These are phyloP conservation scores for Tolypocladium ophioglossoides DNA, from an alignment of 2,329 filamentous ascomycete species.

Conservation along the genomic window DNA sequence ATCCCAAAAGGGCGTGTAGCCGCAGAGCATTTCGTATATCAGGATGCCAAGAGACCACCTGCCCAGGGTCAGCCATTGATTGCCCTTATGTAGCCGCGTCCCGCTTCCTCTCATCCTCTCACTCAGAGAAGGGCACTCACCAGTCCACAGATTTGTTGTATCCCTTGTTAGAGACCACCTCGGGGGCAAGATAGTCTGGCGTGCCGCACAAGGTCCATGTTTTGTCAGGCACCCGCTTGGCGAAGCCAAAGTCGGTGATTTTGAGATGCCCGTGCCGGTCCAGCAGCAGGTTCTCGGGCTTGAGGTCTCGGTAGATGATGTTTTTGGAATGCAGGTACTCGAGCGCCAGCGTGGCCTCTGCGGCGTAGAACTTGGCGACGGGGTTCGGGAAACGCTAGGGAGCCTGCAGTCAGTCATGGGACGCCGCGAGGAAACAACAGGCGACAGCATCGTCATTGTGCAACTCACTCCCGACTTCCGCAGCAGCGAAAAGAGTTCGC, in stretches of 20 bases:
- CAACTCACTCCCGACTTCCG: constrained; percentile 75
- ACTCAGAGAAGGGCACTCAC: constrained; percentile 43
- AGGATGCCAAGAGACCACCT: constrained; percentile 98
- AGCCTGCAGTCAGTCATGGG: background rate
- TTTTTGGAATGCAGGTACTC: constrained; percentile 92
- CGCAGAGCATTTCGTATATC: constrained; percentile 99
- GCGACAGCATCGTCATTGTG: background rate
- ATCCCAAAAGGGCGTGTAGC: constrained; percentile 99
- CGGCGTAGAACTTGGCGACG: constrained; percentile 97
- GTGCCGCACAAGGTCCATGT: constrained; percentile 98
- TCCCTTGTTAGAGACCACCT: constrained; percentile 97
- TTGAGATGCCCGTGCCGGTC: constrained; percentile 92
- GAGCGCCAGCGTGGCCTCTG: constrained; percentile 88
- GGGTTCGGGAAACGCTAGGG: constrained; percentile 99
- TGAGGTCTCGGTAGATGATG: constrained; percentile 96
- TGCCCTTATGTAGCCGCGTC: background rate
- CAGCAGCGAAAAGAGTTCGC: constrained; percentile 90
- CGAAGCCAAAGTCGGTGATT: constrained; percentile 97
- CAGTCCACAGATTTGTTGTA: constrained; percentile 99
- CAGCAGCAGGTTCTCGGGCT: constrained; percentile 86
- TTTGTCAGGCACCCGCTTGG: constrained; percentile 96
- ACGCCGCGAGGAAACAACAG: too few species aligned
- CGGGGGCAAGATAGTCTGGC: constrained; percentile 91
- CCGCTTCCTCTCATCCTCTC: background rate
- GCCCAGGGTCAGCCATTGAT: background rate